These are phyloP conservation scores for Cryptosporidium viatorum DNA, from an alignment of 169 alveolate species.

Conservation along the genomic window DNA sequence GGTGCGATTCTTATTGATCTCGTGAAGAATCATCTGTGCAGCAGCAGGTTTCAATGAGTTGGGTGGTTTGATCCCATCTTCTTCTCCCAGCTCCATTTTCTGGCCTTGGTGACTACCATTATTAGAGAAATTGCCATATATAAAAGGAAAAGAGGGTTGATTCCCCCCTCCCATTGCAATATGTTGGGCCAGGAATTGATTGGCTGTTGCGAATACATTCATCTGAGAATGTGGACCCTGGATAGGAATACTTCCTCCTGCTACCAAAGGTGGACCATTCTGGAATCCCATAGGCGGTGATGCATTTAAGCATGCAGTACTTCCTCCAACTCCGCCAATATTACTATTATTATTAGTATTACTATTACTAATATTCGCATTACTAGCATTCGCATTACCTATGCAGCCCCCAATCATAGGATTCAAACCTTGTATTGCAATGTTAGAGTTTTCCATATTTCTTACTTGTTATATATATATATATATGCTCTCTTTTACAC, in stretches of 20 bases:
- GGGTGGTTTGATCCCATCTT: slow-evolving; percentile 3
- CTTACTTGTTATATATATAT: background rate
- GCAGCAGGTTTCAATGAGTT: slow-evolving; percentile 41
- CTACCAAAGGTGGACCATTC: background rate
- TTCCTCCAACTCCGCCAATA: background rate
- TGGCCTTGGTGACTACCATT: background rate
- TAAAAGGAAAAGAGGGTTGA: background rate
- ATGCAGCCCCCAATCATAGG: slow-evolving; percentile 3
- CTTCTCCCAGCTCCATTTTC: slow-evolving; percentile 5
- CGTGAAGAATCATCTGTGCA: slow-evolving; percentile 60
- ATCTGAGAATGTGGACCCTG: slow-evolving; percentile 2
- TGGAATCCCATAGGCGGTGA: background rate
- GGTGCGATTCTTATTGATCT: slow-evolving; percentile 32
- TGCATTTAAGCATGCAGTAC: background rate
- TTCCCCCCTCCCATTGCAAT: slow-evolving; percentile 5
- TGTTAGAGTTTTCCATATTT: slow-evolving; percentile 3
- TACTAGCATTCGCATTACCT: background rate
- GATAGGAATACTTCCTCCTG: background rate
- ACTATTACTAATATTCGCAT: background rate
- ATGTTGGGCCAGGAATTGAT: background rate
- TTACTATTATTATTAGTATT: background rate
- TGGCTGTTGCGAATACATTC: background rate
- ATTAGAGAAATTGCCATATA: background rate
- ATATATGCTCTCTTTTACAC: background rate
- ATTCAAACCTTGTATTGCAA: slow-evolving; percentile 3